Evolutionary conservation across 352 stramenopile species (phyloP), one percentile per base, ranked within the genome.

Genomic region (Globisporangium spinosum): DNA sequence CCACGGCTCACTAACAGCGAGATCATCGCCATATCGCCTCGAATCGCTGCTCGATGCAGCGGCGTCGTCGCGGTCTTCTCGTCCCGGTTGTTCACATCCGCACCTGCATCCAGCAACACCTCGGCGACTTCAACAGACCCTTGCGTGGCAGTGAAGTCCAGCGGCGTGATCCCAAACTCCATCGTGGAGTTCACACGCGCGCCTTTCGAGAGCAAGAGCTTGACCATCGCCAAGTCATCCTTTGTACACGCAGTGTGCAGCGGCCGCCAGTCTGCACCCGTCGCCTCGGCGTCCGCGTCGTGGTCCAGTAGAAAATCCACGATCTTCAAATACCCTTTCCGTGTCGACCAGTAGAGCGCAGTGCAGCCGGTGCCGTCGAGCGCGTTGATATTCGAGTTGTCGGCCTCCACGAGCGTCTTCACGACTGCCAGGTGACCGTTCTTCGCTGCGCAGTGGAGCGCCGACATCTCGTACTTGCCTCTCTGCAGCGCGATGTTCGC

Each of bases 1-100:
- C 56, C 56, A 15, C 62, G 60, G 40, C 43, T 57, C 8, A 68
- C 32, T 8, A 72, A 54, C 27, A 72, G 56, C 29, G 53, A 51
- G 25, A 72, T 61, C 40, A 72, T 54, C 3, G 40, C 51, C 17
- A 55, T 38, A 22, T 67, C 40, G 29, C 67, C 67, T 35, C 62
- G 62, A 23, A 72, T 65, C 61, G 67, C 67, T 3, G 67, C 67
- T 45, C 60, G 51, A 17, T 72, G 67, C 13, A 72, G 20, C 13
- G 67, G 62, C 6, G 67, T 72, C 40, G 60, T 67, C 47, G 62
- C 60, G 13, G 65, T 70, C 40, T 72, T 72, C 43, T 62, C 67
- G 54, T 68, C 60, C 2, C 51, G 60, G 59, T 54, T 72, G 54
- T 72, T 68, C 29, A 65, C 60, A 25, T 72, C 60, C 9, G 67